Evolutionary conservation across 352 stramenopile species (phyloP), one percentile per base, ranked within the genome.

Genomic region (Phytophthora chlamydospora): DNA sequence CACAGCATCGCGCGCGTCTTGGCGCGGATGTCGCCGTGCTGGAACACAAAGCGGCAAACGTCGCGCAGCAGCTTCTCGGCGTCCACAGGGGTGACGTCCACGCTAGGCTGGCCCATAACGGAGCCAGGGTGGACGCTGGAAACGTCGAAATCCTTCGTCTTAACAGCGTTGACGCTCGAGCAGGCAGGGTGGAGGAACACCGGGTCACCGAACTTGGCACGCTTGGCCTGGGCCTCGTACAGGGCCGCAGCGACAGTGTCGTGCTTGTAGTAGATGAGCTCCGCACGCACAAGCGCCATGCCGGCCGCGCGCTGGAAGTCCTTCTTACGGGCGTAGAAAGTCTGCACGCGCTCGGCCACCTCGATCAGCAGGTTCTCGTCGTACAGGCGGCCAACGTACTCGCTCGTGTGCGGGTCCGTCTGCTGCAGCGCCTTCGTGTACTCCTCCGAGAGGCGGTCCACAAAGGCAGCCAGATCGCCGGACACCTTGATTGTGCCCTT

Each of bases 371-470:
- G 77, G 8, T 82, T 84, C 75, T 99, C 97, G 69, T 99, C 96
- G 21, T 88, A 90, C 46, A 99, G 81, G 32, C 96, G 89, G 17
- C 76, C 66, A 38, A 99, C 91, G 76, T 99, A 99, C 62, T 99
- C 95, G 49, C 90, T 82, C 48, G 96, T 98, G 80, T 99, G 95
- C 45, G 96, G 94, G 66, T 98, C 97, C 32, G 93, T 98, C 53
- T 97, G 90, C 76, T 99, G 97, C n/a, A 99, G 71, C 35, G 75
- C 91, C 87, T 99, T 99, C 58, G 83, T 98, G 83, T 99, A 99
- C 76, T 99, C 97, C 66, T 99, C 96, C 47, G 97, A 93, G 17
- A 99, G 82, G 36, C 94, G 91, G 40, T 93, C 87, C 32, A 99
- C 80, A 58, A 97, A 98, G 17, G 82, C 75, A 7, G 82, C 89